These are phyloP conservation scores for Aechmea fasciata DNA, from an alignment of 176 grass and related monocot species.

Conservation along the genomic window DNA sequence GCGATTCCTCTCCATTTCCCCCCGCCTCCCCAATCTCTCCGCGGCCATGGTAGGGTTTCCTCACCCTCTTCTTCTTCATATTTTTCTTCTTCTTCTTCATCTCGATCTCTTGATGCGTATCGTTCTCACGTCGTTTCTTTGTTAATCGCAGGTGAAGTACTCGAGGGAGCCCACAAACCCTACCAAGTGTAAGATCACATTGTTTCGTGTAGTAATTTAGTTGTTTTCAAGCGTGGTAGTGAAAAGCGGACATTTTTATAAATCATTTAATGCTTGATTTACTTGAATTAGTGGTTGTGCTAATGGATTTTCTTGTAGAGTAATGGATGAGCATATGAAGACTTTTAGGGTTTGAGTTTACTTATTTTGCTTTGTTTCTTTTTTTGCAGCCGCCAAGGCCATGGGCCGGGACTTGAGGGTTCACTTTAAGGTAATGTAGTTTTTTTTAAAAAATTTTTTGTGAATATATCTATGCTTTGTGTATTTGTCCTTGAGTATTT, in stretches of 20 bases:
- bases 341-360: not conserved
- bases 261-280: no score
- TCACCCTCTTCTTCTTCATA: not conserved
- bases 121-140: not conserved
- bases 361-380: not conserved
- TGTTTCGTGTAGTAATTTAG: not conserved
- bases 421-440: conserved; percentile 64
- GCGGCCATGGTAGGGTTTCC: not conserved
- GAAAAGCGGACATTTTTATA: no score
- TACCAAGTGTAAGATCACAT: conserved; percentile 54
- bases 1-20: not conserved
- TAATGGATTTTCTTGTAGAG: no score
- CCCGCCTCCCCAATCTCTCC: not conserved
- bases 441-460: not conserved
- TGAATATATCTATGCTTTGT: not conserved
- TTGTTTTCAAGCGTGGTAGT: not conserved
- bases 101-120: not conserved
- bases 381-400: conserved; percentile 67
- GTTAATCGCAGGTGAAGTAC: conserved; percentile 55
- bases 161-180: conserved; percentile 52
- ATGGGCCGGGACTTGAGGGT: conserved; percentile 77
- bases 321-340: no score
- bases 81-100: not conserved
- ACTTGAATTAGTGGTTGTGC: no score
- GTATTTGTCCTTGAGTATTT: not conserved